Evolutionary conservation across 345 rosid species (phyloP).

Genomic region (Camelina neglecta): DNA sequence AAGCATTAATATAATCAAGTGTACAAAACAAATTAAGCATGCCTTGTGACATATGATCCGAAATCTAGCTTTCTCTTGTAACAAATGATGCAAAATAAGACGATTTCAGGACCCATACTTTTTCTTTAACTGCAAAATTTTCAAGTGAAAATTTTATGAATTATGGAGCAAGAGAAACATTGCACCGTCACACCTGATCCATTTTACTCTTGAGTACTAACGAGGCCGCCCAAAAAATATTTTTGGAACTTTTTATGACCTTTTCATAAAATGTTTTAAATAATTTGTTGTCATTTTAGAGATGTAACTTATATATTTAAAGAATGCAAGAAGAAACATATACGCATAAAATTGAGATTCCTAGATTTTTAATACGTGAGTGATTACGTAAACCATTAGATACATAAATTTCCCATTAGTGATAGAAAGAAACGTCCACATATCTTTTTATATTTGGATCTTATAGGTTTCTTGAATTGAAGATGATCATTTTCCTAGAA

Average conservation of each 20-base stretch:
- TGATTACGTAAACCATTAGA: background rate
- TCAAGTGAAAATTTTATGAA: background rate
- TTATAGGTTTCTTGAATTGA: background rate
- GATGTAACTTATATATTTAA: background rate
- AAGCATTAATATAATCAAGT: background rate
- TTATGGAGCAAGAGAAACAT: background rate
- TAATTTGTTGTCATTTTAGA: too few species aligned
- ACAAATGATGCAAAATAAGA: background rate
- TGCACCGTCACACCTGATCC: too few species aligned
- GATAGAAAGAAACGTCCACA: too few species aligned
- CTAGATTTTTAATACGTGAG: background rate
- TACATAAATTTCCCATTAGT: too few species aligned
- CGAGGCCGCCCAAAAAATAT: too few species aligned
- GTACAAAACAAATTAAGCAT: background rate
- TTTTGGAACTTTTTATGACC: background rate
- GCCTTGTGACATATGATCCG: background rate
- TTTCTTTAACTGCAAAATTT: background rate
- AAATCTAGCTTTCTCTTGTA: background rate
- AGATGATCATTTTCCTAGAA: background rate
- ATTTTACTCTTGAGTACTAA: too few species aligned
- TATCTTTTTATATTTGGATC: too few species aligned
- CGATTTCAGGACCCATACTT: background rate
- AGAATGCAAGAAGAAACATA: background rate
- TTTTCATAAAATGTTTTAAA: too few species aligned
- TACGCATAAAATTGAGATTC: background rate